Base-by-base conservation (phyloP, 2,329 filamentous ascomycete species). In the Ilyonectria robusta region DNA sequence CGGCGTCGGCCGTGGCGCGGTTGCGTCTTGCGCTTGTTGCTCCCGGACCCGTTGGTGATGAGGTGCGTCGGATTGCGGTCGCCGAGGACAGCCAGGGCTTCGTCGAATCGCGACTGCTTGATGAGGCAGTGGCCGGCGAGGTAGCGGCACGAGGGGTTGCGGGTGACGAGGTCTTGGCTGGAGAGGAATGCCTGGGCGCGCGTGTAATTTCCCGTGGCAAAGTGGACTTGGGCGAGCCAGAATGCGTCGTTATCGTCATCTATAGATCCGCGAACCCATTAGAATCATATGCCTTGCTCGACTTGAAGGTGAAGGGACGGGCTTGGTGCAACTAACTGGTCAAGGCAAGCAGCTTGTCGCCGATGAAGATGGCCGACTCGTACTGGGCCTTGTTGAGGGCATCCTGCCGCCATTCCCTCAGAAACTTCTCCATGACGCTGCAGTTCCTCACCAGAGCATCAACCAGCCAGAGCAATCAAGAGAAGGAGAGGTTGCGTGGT, bases 161-260 rank as follows among this genome's bases (percentile, higher is more conserved):
- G 90, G 50, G 89, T 83, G 74, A 96, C 89, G 69, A 98, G 89
- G 79, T 97, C 93, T 79, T 95, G 92, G 76, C 94, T 92, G 33
- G 91, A 90, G 68, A 99, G 90, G 71, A 98, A 93, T 26, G 93
- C 89, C 75, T 97, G 92, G 3, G 96, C 95, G 75, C 96, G 93
- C 9, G 93, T 96, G 81, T 97, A 98, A 84, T 98, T 97, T 75
- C 94, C 95, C 55, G 94, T 96, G 58, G 92, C 93, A 83, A 98
- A 99, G 82, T 99, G 95, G 42, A 97, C 94, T 82, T 98, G 95
- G n/a, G 96, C 96, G 48, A 99, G 91, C 92, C 94, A 98, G 78
- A 97, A 97, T 46, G 95, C 95, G 80, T 99, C 96, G 71, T 94
- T 92, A 77, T 97, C 94, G 79, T 95, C 93, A 77, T 95, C 96